Evolutionary conservation across 2,329 filamentous ascomycete species (phyloP), one percentile per base, ranked within the genome.

Genomic region (Claviceps sp.): DNA sequence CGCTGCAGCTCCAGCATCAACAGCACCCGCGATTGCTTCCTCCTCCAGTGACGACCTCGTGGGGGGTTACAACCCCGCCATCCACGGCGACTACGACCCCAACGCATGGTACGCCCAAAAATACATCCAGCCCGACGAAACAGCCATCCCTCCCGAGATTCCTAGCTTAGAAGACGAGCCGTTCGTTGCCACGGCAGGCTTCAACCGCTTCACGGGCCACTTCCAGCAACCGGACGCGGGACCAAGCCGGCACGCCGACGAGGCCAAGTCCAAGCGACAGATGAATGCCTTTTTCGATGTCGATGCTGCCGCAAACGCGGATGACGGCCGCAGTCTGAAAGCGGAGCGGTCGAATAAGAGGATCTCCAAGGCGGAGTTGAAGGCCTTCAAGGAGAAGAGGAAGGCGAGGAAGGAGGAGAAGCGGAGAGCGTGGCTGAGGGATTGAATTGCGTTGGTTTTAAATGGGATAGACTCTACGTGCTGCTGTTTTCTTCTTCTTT

Each of bases 221-320:
- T 95, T 87, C 71, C 90, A 96, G 69, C 71, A 75, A 18, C 72
- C 72, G 2, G 77, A 80, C 11, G 72, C 83, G 56, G 83, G 78
- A 3, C 81, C 87, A 1, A 88, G 93, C 50, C 79, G 83, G 49
- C 85, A 90, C 72, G 85, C 82, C 59, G 89, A 95, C 62, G 89
- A 94, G 63, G 86, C 88, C 63, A 96, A 95, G 74, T 85, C 85
- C 54, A 77, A 75, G 49, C 77, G 93, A 45, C 93, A 97, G 71
- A 86, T 97, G 85, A 87, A 87, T 63, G 87, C 89, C 42, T 97
- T 85, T 70, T 98, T 97, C 66, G 91, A 98, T 64, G 90, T 96
- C 44, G 90, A 97, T 66, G 87, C 89, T 4, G 90, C 89, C 3
- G 91, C 90, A 4, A 96, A 95, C 63, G 80, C 81, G 53, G 90